Evolutionary conservation across 805 yeast genomes (phyloP), one percentile per base, ranked within the genome.

Genomic region (Wickerhamiella lipophila): DNA sequence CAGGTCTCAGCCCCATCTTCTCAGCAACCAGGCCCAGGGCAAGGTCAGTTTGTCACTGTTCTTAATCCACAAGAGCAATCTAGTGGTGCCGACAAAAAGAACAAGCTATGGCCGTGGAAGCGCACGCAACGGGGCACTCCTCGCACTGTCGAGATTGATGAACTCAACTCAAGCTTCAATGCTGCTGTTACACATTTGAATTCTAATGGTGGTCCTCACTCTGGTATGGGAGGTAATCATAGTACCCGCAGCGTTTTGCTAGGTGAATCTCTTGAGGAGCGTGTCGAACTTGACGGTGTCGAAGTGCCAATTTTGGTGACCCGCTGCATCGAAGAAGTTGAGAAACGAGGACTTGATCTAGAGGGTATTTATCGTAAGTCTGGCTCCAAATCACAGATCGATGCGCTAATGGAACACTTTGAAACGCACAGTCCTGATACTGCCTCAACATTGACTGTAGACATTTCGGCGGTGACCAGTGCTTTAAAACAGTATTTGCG

Each of bases 301-400:
- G 55, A 61, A 9, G 72, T 85, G 9, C 98, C 98, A 11, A 64
- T 76, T 55, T 74, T 92, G 25, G 73, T 92, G 9, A 68, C 79
- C 11, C 70, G 76, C 50, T 85, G 96, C 65, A 65, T 87, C 5
- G 68, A 70, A 21, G 92, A 81, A 56, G 86, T 92, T 47, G 96
- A 89, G 65, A 60, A 61, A 6, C 70, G 85, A 50, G 95, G 95
- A 3, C 64, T 88, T 55, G 77, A 73, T 35, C 67, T 72, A 53
- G 97, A 88, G 64, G 98, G 98, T 7, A 74, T 92, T 30, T 92
- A 92, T 67, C 72, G 98, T 55, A 81, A 88, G 55, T 81, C 94
- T 42, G 98, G 95, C 1, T 83, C 85, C 4, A 74, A 79, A 53
- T 73, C 85, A 7, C 81, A 82, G 44, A 73, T 80, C 49, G 76